Base-by-base conservation (phyloP, 768 basidiomycete genomes). In the Exsudoporus frostii region DNA sequence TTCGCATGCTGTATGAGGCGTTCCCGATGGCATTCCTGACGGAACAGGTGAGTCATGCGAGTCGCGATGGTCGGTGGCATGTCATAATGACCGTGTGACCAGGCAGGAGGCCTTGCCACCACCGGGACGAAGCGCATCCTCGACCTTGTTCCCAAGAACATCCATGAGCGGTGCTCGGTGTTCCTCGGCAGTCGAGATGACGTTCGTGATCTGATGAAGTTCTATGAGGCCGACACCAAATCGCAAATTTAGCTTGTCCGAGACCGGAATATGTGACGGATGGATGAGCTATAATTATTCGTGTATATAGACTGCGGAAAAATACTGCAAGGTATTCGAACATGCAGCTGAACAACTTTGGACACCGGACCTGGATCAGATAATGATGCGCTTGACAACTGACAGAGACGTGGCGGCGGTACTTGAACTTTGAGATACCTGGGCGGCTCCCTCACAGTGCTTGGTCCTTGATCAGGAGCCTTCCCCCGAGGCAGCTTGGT, bases 11-110 rank as follows among this genome's bases (percentile, higher is more conserved):
- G 42, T 99, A 98, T 62, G 97, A 98, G 73, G 96, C 92, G 4
- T 98, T 97, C 79, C 96, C 95, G 19, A 97, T 98, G 95, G 90
- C 93, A 9, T 95, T 87, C 75, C 73, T 98, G 68, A 93, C 85
- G 3, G 95, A 98, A 65, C 93, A 96, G 81, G 90, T 88, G 55
- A 44, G 79, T 64, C 44, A 38, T n/a, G 25, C 40, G 24, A 8
- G 24, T 24, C 6, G n/a, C 24, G 45, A 40, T 30, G 41, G 15
- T 25, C 4, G 10, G 34, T 48, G 32, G 0, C 20, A 39, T n/a
- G 9, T 48, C 22, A 13, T 24, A 7, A 51, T 48, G 41, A 45
- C 27, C 17, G 22, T 22, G 40, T 36, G 22, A 65, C 57, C 55
- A 97, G 88, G 97, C 97, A 30, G 97, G 97, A 19, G 97, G 97